These are phyloP conservation scores for Handroanthus guayacan DNA, from an alignment of 257 asterid genomes.

Conservation along the genomic window DNA sequence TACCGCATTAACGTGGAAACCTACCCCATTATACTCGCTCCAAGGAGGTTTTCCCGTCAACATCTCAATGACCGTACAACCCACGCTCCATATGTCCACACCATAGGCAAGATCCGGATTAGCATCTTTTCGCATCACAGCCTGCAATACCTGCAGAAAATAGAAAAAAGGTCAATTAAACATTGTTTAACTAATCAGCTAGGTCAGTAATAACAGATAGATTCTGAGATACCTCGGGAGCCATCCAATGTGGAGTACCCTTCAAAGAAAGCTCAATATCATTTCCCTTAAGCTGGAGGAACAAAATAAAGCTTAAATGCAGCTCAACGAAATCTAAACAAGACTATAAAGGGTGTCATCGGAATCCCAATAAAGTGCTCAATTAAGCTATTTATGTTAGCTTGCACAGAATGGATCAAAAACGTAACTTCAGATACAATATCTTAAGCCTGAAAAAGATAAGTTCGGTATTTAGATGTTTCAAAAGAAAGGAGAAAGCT, in stretches of 20 bases:
- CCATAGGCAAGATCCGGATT: slow-evolving; percentile 75
- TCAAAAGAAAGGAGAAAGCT: too few species aligned
- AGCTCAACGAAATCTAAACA: slow-evolving; percentile 15
- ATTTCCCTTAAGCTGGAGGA: slow-evolving; percentile 59
- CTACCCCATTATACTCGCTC: slow-evolving; percentile 71
- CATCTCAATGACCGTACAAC: slow-evolving; percentile 95
- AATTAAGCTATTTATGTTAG: too few species aligned
- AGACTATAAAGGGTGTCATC: neutral
- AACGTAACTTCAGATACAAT: too few species aligned
- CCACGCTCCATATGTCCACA: slow-evolving; percentile 91
- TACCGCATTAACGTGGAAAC: slow-evolving; percentile 4
- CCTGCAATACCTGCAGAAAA: slow-evolving; percentile 71
- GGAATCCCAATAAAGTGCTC: neutral
- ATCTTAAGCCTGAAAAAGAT: too few species aligned
- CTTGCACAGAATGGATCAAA: too few species aligned
- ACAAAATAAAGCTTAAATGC: slow-evolving; percentile 12
- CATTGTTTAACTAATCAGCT: slow-evolving; percentile 3
- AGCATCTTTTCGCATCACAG: slow-evolving; percentile 72
- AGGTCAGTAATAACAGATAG: slow-evolving; percentile 2
- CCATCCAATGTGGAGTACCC: slow-evolving; percentile 97
- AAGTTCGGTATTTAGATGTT: too few species aligned
- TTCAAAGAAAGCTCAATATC: slow-evolving; percentile 69
- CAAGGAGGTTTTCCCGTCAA: slow-evolving; percentile 91
- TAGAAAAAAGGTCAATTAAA: slow-evolving; percentile 2
- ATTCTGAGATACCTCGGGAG: slow-evolving; percentile 74